Evolutionary conservation across 139 green algal genomes (phyloP), one percentile per base, ranked within the genome.

Genomic region (Tetratostichococcus sp.): DNA sequence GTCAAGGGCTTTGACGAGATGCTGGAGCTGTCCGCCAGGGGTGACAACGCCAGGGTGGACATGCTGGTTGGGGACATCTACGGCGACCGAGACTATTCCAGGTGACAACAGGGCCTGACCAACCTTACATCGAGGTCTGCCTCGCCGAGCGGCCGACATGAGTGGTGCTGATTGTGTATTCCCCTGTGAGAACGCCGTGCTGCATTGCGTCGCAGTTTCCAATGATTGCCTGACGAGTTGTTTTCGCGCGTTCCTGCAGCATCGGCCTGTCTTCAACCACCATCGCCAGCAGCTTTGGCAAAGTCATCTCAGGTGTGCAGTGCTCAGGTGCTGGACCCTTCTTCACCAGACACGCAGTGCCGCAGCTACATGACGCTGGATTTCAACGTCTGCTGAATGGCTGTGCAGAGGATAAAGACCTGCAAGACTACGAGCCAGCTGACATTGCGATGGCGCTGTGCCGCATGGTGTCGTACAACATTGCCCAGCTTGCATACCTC

Each of bases 41-140:
- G 96, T 0, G 89, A 99, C 87, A 97, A 96, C 74, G 79, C 82
- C 69, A 90, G 88, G 33, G 91, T 98, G 28, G 96, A 99, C 86
- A 98, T 99, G 95, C 85, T 99, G 30, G 96, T 99, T 31, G 96
- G 96, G 2, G 96, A 99, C 80, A 99, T 99, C 78, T 99, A 99
- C 75, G 96, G 95, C 6, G 91, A 93, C 30, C 71, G 92, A 0
- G 95, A 98, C 85, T 98, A 98, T 83, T 77, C 84, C 25, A 62
- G 50, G 50, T 62, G 86, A 50, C 39, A 50, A n/a, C n/a, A n/a
- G n/a, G n/a, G n/a, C n/a, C n/a, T n/a, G n/a, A n/a, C n/a, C n/a
- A n/a, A n/a, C n/a, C n/a, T n/a, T n/a, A n/a, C n/a, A n/a, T n/a
- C n/a, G n/a, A n/a, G n/a, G n/a, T n/a, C n/a, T n/a, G n/a, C n/a